Evolutionary conservation across 441 rosid species (phyloP).

Genomic region (Daphne laureola): DNA sequence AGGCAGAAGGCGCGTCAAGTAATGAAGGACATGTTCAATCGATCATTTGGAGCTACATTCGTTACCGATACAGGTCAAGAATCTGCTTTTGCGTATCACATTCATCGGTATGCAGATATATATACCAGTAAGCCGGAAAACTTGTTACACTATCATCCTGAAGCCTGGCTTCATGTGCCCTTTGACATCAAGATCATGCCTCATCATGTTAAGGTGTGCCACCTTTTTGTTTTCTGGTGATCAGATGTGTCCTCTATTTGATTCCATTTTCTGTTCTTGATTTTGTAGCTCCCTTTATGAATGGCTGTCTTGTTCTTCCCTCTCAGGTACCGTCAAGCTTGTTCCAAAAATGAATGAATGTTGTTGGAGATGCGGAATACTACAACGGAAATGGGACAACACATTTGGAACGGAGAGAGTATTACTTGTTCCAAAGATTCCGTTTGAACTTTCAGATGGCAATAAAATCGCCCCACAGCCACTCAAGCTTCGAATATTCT

Average conservation of each 20-base stretch:
- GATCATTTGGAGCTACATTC: slow-evolving; percentile 92
- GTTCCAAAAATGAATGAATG: slow-evolving; percentile 31
- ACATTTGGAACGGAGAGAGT: no score
- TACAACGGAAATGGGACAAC: no score
- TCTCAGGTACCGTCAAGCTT: slow-evolving; percentile 63
- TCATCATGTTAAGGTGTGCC: slow-evolving; percentile 82
- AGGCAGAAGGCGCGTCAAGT: slow-evolving; percentile 60
- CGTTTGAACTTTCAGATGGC: no score
- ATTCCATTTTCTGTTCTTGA: background rate
- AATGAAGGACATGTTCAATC: slow-evolving; percentile 89
- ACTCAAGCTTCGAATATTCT: no score
- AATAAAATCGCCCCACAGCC: no score
- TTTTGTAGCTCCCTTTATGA: background rate
- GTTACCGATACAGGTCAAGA: slow-evolving; percentile 91
- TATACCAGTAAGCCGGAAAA: slow-evolving; percentile 94
- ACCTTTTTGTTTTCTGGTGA: background rate
- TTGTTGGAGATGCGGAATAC: background rate
- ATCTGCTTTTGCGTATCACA: slow-evolving; percentile 94
- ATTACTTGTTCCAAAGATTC: no score
- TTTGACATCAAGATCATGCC: slow-evolving; percentile 94
- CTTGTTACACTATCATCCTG: slow-evolving; percentile 67
- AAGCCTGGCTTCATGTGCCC: slow-evolving; percentile 91
- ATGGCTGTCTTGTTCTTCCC: slow-evolving; percentile 8
- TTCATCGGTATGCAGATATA: slow-evolving; percentile 89
- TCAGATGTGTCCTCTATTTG: no score